Conservation (phyloP, 805 yeast genomes). For the Ogataea glucozyma region DNA sequence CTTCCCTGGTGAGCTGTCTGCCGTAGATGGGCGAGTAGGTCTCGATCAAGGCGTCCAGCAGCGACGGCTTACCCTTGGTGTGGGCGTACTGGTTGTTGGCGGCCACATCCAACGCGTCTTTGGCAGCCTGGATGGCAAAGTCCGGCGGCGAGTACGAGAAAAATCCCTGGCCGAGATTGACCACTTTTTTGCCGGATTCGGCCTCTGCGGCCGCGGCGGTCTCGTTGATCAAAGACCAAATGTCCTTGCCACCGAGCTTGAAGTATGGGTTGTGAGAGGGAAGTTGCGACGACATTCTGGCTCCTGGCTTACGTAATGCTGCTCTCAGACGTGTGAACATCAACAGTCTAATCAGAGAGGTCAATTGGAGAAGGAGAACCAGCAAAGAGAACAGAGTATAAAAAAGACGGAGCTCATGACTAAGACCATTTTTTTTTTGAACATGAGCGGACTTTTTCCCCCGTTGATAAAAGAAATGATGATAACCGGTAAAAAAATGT, state of each 20-base stretch:
- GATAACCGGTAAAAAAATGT: too few species aligned
- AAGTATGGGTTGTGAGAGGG: constrained; percentile 67
- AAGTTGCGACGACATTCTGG: constrained; percentile 27
- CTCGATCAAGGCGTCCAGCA: constrained; percentile 66
- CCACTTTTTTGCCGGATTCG: constrained; percentile 71
- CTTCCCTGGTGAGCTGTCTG: constrained; percentile 53
- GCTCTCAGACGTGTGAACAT: neutral
- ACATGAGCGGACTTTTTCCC: too few species aligned
- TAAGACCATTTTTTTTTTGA: too few species aligned
- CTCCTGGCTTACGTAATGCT: neutral
- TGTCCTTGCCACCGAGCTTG: constrained; percentile 76
- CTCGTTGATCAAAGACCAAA: constrained; percentile 94
- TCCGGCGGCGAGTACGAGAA: constrained; percentile 94
- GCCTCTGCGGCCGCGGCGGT: constrained; percentile 84
- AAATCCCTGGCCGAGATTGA: constrained; percentile 95
- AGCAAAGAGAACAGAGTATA: too few species aligned
- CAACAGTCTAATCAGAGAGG: too few species aligned
- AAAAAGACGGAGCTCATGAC: too few species aligned
- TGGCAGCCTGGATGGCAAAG: constrained; percentile 85
- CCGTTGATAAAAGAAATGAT: too few species aligned
- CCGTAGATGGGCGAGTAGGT: constrained; percentile 72
- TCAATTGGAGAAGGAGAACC: too few species aligned
- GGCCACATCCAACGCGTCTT: constrained; percentile 69
- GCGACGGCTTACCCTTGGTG: constrained; percentile 80
- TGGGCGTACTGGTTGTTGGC: constrained; percentile 90